Evolutionary conservation across 1,139 yeast species (phyloP).

Genomic region (Magnusiomyces ingens): DNA sequence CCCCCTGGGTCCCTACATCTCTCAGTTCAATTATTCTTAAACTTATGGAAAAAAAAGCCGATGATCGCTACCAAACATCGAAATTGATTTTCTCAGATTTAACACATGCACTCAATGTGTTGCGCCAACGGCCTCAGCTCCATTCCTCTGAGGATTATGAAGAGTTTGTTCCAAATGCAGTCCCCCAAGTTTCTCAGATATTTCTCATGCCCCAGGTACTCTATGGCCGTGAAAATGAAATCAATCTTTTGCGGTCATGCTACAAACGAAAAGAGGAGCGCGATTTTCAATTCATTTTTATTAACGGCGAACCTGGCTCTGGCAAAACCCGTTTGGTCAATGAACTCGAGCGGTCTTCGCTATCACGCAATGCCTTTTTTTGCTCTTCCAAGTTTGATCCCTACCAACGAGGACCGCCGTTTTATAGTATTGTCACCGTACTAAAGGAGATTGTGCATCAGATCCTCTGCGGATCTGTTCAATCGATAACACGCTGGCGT

Average conservation of each 20-base stretch:
- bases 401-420: slow-evolving; percentile 34
- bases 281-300: slow-evolving; percentile 33
- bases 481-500: slow-evolving; percentile 40
- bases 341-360: slow-evolving; percentile 38
- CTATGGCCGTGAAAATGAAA: slow-evolving; percentile 37
- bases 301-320: slow-evolving; percentile 43
- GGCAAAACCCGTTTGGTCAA: slow-evolving; percentile 45
- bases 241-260: slow-evolving; percentile 28
- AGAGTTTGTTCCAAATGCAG: slow-evolving; percentile 23
- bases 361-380: slow-evolving; percentile 37
- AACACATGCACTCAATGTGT: slow-evolving; percentile 22
- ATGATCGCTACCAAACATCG: slow-evolving; percentile 39
- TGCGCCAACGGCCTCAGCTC: slow-evolving; percentile 14
- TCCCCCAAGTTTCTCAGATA: slow-evolving; percentile 21
- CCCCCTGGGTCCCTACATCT: slow-evolving; percentile 37
- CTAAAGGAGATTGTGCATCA: slow-evolving; percentile 40
- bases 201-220: slow-evolving; percentile 33
- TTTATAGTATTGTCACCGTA: slow-evolving; percentile 34
- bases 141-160: slow-evolving; percentile 14
- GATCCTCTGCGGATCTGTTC: slow-evolving; percentile 39
- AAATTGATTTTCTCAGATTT: slow-evolving; percentile 40
- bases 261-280: slow-evolving; percentile 27
- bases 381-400: slow-evolving; percentile 41
- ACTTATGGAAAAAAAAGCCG: slow-evolving; percentile 41
- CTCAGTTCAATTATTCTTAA: slow-evolving; percentile 41